Evolutionary conservation across 2,329 filamentous ascomycete species (phyloP).

Genomic region (Knufia fluminis): DNA sequence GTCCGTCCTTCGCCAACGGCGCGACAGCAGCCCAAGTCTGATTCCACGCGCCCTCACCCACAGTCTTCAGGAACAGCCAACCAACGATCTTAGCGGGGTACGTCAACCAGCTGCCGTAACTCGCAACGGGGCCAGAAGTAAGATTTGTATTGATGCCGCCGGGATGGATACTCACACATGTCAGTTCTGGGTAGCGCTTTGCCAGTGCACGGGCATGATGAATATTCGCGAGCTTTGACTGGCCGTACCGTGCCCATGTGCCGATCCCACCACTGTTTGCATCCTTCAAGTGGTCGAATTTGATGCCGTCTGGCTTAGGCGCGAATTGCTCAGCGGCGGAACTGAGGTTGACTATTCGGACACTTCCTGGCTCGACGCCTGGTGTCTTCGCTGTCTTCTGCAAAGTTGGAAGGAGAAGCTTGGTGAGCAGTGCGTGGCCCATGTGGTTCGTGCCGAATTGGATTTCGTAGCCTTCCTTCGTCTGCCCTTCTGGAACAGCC

Average conservation of each 20-base stretch:
- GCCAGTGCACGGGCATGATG: constrained; percentile 38
- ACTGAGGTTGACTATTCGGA: constrained; percentile 23
- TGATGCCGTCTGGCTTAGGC: constrained; percentile 16
- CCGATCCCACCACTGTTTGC: neutral
- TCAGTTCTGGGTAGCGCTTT: constrained; percentile 37
- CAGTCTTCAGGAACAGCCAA: constrained; percentile 14
- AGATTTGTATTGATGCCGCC: constrained; percentile 46
- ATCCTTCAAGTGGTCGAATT: constrained; percentile 18
- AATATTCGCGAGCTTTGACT: constrained; percentile 44
- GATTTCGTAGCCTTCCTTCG: constrained; percentile 41
- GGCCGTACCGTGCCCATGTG: constrained; percentile 34
- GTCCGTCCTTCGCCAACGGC: constrained; percentile 14
- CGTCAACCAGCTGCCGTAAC: constrained; percentile 39
- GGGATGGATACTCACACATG: constrained; percentile 38
- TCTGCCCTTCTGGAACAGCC: constrained; percentile 25
- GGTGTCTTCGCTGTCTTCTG: constrained; percentile 27
- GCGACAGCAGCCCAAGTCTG: constrained; percentile 37
- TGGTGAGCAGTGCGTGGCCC: constrained; percentile 42
- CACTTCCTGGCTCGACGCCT: constrained; percentile 6
- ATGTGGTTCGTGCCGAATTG: constrained; percentile 45
- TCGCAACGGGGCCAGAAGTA: constrained; percentile 45
- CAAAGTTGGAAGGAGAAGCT: constrained; percentile 37
- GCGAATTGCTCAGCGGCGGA: constrained; percentile 17
- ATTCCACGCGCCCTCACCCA: constrained; percentile 32
- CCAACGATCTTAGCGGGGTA: constrained; percentile 6